phyloP scores from a whole-genome alignment of 306 rosid genomes.

The Albizia julibrissin region DNA sequence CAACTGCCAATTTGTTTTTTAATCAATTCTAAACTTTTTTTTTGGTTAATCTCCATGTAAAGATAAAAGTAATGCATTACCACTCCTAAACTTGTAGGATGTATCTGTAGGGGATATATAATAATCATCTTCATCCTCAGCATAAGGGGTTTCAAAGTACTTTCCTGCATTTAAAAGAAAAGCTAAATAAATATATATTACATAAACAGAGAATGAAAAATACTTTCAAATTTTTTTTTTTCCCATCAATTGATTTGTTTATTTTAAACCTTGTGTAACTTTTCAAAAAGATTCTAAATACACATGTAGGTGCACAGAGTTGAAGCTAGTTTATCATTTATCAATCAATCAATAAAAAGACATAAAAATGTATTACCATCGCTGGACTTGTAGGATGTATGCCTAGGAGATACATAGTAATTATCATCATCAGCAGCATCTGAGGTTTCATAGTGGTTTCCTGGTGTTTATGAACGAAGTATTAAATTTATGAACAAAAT shows the following conservation, averaged over 20 bases:
- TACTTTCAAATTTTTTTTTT: neutral
- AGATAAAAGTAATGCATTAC: neutral
- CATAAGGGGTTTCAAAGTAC: neutral
- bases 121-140: conserved; percentile 1
- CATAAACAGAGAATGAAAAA: neutral
- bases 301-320: too few relatives aligned
- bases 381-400: neutral
- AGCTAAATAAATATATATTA: neutral
- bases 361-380: neutral
- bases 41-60: neutral
- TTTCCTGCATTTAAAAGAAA: conserved; percentile 30
- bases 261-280: neutral
- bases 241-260: neutral
- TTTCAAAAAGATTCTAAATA: too few relatives aligned
- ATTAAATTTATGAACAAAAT: neutral
- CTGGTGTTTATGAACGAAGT: neutral
- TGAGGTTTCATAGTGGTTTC: neutral
- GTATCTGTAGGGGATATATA: conserved; percentile 10
- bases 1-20: neutral
- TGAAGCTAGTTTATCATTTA: too few relatives aligned
- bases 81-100: neutral
- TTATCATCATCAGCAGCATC: neutral
- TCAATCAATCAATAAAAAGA: too few relatives aligned
- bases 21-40: neutral
- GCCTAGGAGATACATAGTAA: neutral